phyloP scores from a whole-genome alignment of 2,329 filamentous ascomycete species.

The Penicillium sp. region DNA sequence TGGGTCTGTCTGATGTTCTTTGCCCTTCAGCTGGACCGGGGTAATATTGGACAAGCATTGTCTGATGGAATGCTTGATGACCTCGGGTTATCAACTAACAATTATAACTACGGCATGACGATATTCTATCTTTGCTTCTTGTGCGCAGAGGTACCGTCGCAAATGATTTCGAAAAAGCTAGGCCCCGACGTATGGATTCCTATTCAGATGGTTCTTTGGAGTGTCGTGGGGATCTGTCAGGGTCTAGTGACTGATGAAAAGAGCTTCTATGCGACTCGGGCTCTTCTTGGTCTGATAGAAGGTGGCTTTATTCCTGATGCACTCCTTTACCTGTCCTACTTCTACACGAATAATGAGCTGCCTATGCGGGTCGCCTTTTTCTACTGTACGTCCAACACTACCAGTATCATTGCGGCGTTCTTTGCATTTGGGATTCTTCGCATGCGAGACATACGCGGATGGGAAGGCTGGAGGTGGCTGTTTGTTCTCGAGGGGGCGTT shows the following conservation, averaged over 20 bases:
- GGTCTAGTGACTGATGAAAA: constrained; percentile 46
- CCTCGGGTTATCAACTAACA: constrained; percentile 33
- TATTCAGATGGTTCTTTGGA: constrained; percentile 49
- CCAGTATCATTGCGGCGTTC: constrained; percentile 3
- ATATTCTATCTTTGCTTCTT: constrained; percentile 56
- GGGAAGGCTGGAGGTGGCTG: constrained; percentile 9
- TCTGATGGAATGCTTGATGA: constrained; percentile 41
- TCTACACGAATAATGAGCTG: constrained; percentile 1
- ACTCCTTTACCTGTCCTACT: constrained; percentile 5
- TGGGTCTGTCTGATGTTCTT: constrained; percentile 26
- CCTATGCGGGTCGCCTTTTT: constrained; percentile 5
- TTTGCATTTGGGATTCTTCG: constrained; percentile 11
- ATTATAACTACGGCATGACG: constrained; percentile 49
- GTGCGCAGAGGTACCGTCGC: constrained; percentile 55
- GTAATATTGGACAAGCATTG: constrained; percentile 36
- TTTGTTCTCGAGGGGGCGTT: constrained; percentile 8
- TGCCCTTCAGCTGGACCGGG: constrained; percentile 34
- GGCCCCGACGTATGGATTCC: constrained; percentile 58
- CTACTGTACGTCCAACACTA: not conserved
- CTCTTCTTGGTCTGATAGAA: constrained; percentile 47
- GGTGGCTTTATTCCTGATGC: constrained; percentile 47
- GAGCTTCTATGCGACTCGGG: constrained; percentile 40
- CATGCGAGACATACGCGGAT: constrained; percentile 1
- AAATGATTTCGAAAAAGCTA: constrained; percentile 55
- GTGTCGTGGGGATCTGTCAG: constrained; percentile 40